phyloP scores from a whole-genome alignment of 2,329 filamentous ascomycete species.

The Epichloe sylvatica region DNA sequence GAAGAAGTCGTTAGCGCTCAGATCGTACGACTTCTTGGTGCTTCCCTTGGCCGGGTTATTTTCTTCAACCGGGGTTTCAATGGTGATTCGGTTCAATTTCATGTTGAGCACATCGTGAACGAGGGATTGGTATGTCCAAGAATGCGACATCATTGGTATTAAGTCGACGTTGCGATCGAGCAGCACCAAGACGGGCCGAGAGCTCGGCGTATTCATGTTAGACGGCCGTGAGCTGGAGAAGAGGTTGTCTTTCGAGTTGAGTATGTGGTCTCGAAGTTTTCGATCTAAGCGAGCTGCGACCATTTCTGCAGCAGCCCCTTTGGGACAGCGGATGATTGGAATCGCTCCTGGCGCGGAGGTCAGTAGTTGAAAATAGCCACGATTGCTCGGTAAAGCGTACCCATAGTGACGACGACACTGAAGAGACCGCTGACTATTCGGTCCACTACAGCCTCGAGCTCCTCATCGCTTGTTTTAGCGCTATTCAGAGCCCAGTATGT shows the following conservation, averaged over 20 bases:
- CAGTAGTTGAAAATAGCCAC: not conserved
- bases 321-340: slow-evolving; percentile 88
- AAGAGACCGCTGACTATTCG: slow-evolving; percentile 92
- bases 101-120: slow-evolving; percentile 50
- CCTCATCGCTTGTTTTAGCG: slow-evolving; percentile 75
- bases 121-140: slow-evolving; percentile 66
- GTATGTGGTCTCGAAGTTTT: slow-evolving; percentile 87
- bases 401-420: slow-evolving; percentile 97
- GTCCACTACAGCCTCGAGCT: slow-evolving; percentile 76
- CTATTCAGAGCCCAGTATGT: slow-evolving; percentile 96
- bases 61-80: slow-evolving; percentile 72
- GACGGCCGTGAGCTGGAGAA: slow-evolving; percentile 59
- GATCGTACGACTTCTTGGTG: slow-evolving; percentile 81
- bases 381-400: slow-evolving; percentile 28
- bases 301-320: slow-evolving; percentile 83
- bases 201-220: slow-evolving; percentile 48
- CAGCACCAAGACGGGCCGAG: slow-evolving; percentile 79
- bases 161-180: slow-evolving; percentile 92
- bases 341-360: slow-evolving; percentile 51
- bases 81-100: slow-evolving; percentile 79
- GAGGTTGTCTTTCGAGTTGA: slow-evolving; percentile 95
- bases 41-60: slow-evolving; percentile 56
- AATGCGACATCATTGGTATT: slow-evolving; percentile 97
- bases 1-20: slow-evolving; percentile 86
- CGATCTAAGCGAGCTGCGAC: slow-evolving; percentile 88